These are phyloP conservation scores for Colletotrichum spinosum DNA, from an alignment of 2,329 filamentous ascomycete species.

Conservation along the genomic window DNA sequence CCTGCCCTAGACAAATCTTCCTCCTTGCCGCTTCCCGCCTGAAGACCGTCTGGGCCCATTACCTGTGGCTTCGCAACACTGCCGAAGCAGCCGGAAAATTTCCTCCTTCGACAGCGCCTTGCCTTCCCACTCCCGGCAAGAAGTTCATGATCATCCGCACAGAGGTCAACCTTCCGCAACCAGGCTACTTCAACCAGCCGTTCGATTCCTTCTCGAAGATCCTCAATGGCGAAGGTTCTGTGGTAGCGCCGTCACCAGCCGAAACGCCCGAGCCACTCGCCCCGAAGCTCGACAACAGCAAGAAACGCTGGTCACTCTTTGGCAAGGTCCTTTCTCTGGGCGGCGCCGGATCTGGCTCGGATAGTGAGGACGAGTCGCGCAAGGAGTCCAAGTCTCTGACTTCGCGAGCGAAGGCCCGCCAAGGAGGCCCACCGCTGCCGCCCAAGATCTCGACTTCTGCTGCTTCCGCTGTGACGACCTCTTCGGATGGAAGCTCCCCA, in stretches of 20 bases:
- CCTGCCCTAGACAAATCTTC: constrained; percentile 72
- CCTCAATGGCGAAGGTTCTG: constrained; percentile 27
- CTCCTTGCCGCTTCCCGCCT: constrained; percentile 75
- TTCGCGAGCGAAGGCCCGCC: constrained; percentile 21
- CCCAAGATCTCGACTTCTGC: constrained; percentile 48
- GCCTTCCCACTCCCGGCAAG: constrained; percentile 85
- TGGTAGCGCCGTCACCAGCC: constrained; percentile 22
- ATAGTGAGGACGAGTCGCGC: constrained; percentile 59
- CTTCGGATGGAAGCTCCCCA: constrained; percentile 65
- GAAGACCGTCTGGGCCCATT: constrained; percentile 81
- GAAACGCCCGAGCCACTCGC: constrained; percentile 38
- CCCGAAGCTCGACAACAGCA: constrained; percentile 49
- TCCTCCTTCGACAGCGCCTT: constrained; percentile 82
- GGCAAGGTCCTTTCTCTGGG: constrained; percentile 68
- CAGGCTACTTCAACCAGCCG: constrained; percentile 57
- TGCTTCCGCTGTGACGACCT: constrained; percentile 47
- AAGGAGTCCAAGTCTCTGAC: constrained; percentile 56
- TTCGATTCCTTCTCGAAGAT: constrained; percentile 58
- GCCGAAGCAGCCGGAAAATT: constrained; percentile 67
- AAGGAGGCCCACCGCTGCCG: constrained; percentile 46
- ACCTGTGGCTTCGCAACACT: constrained; percentile 77
- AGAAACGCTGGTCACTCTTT: constrained; percentile 73
- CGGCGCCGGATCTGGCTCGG: constrained; percentile 47
- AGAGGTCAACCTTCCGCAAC: constrained; percentile 66
- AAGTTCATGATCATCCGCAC: constrained; percentile 90